Evolutionary conservation across 2,329 filamentous ascomycete genomes (phyloP).

Genomic region (Pyricularia sp.): DNA sequence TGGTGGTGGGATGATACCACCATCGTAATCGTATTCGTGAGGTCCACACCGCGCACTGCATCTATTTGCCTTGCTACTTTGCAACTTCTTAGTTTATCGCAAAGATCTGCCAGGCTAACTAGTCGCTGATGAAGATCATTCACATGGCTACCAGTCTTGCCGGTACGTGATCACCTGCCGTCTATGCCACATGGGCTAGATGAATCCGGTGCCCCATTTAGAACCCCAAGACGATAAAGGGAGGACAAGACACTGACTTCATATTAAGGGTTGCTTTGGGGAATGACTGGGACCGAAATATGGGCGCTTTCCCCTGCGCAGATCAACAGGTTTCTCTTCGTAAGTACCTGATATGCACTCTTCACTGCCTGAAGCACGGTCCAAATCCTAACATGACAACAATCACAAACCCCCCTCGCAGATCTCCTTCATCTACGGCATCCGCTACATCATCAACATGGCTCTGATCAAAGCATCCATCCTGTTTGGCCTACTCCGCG

Average conservation of each 20-base stretch:
- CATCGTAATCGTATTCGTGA: neutral
- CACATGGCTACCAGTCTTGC: neutral
- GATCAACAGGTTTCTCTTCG: neutral
- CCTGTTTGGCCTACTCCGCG: slow-evolving; percentile 40
- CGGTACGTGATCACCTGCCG: neutral
- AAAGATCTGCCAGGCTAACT: neutral
- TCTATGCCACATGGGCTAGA: neutral
- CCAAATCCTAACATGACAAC: neutral
- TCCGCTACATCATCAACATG: slow-evolving; percentile 32
- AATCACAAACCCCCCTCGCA: neutral
- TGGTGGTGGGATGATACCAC: neutral
- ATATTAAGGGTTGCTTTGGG: neutral
- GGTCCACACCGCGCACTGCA: neutral
- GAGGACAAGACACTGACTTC: neutral
- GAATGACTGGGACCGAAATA: neutral
- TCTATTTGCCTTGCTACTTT: neutral
- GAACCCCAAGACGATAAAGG: neutral
- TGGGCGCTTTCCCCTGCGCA: neutral
- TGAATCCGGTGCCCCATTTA: neutral
- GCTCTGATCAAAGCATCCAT: slow-evolving; percentile 36
- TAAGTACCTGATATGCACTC: neutral
- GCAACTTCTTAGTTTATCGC: neutral
- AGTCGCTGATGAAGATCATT: neutral
- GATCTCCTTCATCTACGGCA: slow-evolving; percentile 24
- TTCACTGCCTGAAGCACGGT: neutral